Conservation (phyloP, 2,329 filamentous ascomycete species). For the Sporothrix variecibatus region DNA sequence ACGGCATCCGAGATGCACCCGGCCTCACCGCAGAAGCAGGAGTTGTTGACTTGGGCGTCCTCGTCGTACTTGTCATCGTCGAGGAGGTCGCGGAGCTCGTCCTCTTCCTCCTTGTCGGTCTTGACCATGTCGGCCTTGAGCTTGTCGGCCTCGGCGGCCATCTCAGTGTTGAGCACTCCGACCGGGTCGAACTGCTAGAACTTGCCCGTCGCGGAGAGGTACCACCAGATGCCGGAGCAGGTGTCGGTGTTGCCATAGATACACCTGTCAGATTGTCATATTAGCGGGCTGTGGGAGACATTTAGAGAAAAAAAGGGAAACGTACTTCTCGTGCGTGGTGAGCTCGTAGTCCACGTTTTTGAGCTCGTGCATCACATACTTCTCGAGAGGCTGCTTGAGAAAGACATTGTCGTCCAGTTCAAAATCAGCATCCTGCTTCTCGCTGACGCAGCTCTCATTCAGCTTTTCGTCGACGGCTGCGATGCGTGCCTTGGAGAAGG, state of each 20-base stretch:
- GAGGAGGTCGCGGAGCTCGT: background rate
- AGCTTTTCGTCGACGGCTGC: too few relatives aligned
- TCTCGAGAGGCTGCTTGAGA: background rate
- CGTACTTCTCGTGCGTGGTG: background rate
- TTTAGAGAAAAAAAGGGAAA: background rate
- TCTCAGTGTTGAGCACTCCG: background rate
- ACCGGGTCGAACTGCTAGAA: background rate
- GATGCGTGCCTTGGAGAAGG: too few relatives aligned
- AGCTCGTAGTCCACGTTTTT: background rate
- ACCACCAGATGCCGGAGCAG: conserved; percentile 26
- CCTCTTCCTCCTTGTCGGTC: background rate
- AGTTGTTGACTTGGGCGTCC: background rate
- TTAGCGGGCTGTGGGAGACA: background rate
- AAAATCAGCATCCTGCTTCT: background rate
- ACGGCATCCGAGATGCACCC: background rate
- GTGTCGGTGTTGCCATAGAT: conserved; percentile 30
- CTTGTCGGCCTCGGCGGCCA: background rate
- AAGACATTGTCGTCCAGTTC: background rate
- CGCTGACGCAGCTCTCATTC: too few relatives aligned
- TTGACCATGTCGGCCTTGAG: too few relatives aligned
- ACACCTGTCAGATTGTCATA: background rate
- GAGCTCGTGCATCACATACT: background rate
- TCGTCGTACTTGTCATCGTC: background rate
- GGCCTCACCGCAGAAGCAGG: background rate
- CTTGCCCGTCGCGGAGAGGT: conserved; percentile 14